phyloP scores from a whole-genome alignment of 148 eudicot genomes.

The Silene uniflora region DNA sequence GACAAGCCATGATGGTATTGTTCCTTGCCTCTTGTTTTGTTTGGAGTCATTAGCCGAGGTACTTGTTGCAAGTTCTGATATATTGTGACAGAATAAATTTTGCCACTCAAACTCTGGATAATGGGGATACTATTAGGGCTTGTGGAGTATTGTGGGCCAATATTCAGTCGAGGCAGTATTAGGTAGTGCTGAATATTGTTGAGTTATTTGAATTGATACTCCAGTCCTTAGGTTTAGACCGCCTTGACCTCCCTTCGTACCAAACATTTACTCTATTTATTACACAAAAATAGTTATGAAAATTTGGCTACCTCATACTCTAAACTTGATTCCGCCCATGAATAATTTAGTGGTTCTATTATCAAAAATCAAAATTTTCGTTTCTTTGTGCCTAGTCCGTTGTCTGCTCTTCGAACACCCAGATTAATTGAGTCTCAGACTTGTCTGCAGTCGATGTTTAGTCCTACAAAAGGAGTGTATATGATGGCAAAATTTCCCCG shows the following conservation, averaged over 20 bases:
- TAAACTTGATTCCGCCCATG: neutral
- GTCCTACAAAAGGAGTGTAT: neutral
- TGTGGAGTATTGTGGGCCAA: neutral
- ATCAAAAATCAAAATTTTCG: neutral
- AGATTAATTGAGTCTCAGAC: neutral
- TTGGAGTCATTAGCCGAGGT: neutral
- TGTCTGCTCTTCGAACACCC: neutral
- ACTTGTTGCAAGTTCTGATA: neutral
- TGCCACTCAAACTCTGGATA: neutral
- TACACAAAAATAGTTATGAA: neutral
- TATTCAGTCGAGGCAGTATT: too few relatives aligned
- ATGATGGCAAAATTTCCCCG: neutral
- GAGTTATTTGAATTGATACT: neutral
- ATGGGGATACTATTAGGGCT: neutral
- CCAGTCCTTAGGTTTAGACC: neutral
- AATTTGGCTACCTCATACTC: neutral
- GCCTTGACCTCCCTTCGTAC: neutral
- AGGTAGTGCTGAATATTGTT: too few relatives aligned
- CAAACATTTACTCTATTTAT: neutral
- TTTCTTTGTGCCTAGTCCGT: neutral
- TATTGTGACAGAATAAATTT: neutral
- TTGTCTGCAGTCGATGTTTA: neutral
- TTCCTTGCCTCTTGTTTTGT: constrained; percentile 3
- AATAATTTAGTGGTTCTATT: neutral
- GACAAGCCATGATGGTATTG: constrained; percentile 89